Evolutionary conservation across 768 basidiomycete genomes (phyloP), one percentile per base, ranked within the genome.

Genomic region (Sistotremastrum niveocremeum): DNA sequence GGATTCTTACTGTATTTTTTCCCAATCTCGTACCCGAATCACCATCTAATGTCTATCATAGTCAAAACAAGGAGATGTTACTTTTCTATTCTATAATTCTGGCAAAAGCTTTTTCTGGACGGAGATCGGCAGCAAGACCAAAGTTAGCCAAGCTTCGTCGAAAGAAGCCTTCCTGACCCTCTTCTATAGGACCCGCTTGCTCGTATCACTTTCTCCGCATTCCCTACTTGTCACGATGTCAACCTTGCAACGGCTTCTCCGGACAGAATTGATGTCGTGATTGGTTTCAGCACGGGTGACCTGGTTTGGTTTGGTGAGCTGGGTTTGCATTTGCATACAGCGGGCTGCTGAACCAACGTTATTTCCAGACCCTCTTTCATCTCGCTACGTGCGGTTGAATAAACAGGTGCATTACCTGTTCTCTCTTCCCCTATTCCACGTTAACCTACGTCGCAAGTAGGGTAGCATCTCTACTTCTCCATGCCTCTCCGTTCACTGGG

Each of bases 251-350:
- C 93, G 2, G 78, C 85, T 5, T 81, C 79, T 3, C 65, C 81
- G 7, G 81, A 89, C 37, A 76, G 79, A 39, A 63, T 97, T 34
- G 93, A 97, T 55, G 70, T 95, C 5, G 74, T 97, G 48, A 83
- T 97, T 55, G 95, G 94, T 4, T 97, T 95, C 59, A 73, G 69
- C 50, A 86, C 91, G 0, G 95, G 95, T n/a, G 95, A 99, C 65
- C 68, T 99, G 35, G 65, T 98, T 42, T 98, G 95, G 95, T 70
- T 98, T 46, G 93, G 93, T 85, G 51, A 52, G 73, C 56, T n/a
- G 32, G 7, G 10, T n/a, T 31, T 12, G 11, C 42, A 9, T 42
- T 42, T 60, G 38, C 31, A 6, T 3, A 12, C 7, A n/a, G 12
- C 20, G 10, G 42, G 30, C 39, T 34, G 40, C 28, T 48, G 6